A percentile compares a stretch with the other conserved stretches of the same genome.
Conservation (phyloP, 768 basidiomycete genomes). For the Pleurotus giganteus region DNA sequence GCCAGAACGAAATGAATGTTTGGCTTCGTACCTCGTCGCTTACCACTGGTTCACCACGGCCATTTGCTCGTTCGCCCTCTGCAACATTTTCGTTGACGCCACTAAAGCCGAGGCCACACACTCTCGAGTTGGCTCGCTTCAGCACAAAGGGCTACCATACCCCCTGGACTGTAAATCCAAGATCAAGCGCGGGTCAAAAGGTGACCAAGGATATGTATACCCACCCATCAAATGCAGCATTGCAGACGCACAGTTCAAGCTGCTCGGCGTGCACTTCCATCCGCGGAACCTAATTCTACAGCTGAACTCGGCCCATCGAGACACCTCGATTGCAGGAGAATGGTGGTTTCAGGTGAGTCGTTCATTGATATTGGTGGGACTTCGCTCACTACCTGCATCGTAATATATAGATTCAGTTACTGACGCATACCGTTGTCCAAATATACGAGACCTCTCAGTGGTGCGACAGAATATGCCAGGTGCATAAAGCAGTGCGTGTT, state of each 20-base stretch:
- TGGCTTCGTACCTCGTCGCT: not conserved
- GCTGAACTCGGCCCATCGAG: not conserved
- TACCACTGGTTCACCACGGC: not conserved
- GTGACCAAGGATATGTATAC: not conserved
- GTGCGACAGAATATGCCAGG: not conserved
- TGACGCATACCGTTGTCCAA: conserved; percentile 8
- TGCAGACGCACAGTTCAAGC: not conserved
- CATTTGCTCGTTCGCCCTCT: not conserved
- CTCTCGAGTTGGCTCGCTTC: not conserved
- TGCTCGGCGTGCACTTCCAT: not conserved
- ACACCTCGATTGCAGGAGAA: not conserved
- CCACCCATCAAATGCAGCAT: conserved; percentile 1
- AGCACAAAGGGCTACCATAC: not conserved
- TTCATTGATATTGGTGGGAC: not conserved
- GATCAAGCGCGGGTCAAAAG: not conserved
- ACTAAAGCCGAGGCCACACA: not conserved
- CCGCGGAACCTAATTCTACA: conserved; percentile 5
- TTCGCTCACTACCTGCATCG: not conserved
- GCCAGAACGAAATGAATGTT: not conserved
- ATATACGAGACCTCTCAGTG: not conserved
- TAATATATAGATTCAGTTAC: conserved; percentile 1
- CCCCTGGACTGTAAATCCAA: not conserved
- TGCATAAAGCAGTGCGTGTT: not conserved
- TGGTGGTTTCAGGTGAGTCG: conserved; percentile 7
- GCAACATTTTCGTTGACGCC: not conserved